Conservation (phyloP, 2,329 filamentous ascomycete genomes). For the Fusarium tjaetaba region DNA sequence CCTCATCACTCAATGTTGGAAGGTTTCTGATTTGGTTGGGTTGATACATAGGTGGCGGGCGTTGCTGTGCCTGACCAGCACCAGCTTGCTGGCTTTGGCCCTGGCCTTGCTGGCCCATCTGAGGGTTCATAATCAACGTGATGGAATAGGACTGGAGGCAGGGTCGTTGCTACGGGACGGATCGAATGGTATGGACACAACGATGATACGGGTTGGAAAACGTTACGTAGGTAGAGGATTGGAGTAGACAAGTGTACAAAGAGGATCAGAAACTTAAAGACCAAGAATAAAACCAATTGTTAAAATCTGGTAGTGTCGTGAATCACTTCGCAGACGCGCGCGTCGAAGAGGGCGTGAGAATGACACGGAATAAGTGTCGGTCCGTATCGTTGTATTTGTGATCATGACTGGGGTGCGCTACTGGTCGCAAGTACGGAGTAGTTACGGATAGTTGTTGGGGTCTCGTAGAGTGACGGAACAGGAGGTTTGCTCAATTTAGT, state of each 20-base stretch:
- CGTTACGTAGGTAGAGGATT: not conserved
- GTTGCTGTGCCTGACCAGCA: constrained; percentile 37
- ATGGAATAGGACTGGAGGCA: not conserved
- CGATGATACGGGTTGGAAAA: not conserved
- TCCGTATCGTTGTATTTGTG: not conserved
- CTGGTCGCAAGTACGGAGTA: not conserved
- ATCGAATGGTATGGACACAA: not conserved
- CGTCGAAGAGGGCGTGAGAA: constrained; percentile 5
- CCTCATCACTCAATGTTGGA: constrained; percentile 61
- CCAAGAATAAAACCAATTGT: constrained; percentile 9
- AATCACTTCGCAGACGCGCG: constrained; percentile 16
- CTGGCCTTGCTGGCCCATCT: constrained; percentile 42
- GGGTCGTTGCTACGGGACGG: not conserved
- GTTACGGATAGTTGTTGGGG: not conserved
- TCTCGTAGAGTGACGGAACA: constrained; percentile 17
- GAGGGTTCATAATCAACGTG: constrained; percentile 36
- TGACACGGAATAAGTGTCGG: constrained; percentile 23
- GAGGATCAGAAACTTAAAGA: not conserved
- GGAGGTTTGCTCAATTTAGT: constrained; percentile 19
- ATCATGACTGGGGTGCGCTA: not conserved
- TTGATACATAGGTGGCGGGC: constrained; percentile 56
- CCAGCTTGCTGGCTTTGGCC: constrained; percentile 39
- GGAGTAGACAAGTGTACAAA: not conserved
- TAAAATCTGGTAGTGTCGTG: constrained; percentile 17
- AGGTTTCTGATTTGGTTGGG: constrained; percentile 63